Evolutionary conservation across 129 eudicot species (phyloP).

Genomic region (Silybum marianum): DNA sequence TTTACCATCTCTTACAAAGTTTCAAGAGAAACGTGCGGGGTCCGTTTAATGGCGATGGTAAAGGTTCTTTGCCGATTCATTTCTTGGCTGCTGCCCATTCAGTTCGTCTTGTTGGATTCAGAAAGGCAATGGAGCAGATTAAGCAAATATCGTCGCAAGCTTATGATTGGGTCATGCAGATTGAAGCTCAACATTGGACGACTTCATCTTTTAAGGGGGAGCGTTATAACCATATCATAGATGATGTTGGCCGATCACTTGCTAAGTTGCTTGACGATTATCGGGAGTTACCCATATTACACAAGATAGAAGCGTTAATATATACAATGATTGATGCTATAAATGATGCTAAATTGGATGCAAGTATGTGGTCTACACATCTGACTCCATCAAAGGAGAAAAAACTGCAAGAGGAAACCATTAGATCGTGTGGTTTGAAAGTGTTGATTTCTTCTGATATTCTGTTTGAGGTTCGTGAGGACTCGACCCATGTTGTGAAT

Average conservation of each 20-base stretch:
- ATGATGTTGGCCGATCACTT: conserved; percentile 51
- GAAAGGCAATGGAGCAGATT: conserved; percentile 57
- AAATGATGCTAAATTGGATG: conserved; percentile 46
- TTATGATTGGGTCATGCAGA: conserved; percentile 74
- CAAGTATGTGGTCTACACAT: conserved; percentile 55
- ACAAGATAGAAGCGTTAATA: conserved; percentile 65
- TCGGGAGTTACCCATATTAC: conserved; percentile 52
- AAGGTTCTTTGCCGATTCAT: conserved; percentile 50
- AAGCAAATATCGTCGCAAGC: conserved; percentile 61
- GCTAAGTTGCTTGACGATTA: conserved; percentile 52
- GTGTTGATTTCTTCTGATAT: conserved; percentile 73
- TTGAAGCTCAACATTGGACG: conserved; percentile 74
- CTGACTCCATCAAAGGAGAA: conserved; percentile 69
- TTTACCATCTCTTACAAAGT: conserved; percentile 65
- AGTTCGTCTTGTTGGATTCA: conserved; percentile 51
- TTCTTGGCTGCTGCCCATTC: conserved; percentile 74
- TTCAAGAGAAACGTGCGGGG: conserved; percentile 57
- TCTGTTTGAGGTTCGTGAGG: conserved; percentile 78
- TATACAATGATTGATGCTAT: conserved; percentile 41
- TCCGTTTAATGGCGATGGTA: conserved; percentile 74
- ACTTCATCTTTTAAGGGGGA: conserved; percentile 61
- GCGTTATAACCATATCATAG: conserved; percentile 51
- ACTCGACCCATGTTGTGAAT: conserved; percentile 74
- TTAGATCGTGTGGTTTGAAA: conserved; percentile 51
- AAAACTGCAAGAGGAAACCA: conserved; percentile 48